These are phyloP conservation scores for Lumnitzera racemosa DNA, from an alignment of 345 rosid species.

Conservation along the genomic window DNA sequence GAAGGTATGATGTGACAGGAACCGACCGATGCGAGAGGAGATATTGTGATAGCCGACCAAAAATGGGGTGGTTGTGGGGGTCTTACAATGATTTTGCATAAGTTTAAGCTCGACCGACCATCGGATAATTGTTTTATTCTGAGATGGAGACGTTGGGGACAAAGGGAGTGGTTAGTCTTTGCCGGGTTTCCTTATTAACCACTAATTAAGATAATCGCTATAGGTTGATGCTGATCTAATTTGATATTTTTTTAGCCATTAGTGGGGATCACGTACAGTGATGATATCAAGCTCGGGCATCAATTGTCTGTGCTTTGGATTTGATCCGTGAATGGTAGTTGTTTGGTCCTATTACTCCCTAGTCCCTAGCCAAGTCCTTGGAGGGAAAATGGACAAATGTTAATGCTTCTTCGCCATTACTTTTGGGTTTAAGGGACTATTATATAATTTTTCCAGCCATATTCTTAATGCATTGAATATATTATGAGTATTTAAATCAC, in stretches of 20 bases:
- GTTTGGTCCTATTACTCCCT: too few relatives aligned
- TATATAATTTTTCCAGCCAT: too few relatives aligned
- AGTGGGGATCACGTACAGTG: conserved; percentile 1
- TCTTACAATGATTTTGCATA: conserved; percentile 3
- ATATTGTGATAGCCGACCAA: conserved; percentile 5
- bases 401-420: too few relatives aligned
- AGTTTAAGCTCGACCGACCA: conserved; percentile 9
- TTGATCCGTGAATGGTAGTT: too few relatives aligned
- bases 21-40: conserved; percentile 1
- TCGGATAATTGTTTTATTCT: neutral
- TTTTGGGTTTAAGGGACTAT: too few relatives aligned
- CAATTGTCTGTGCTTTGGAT: neutral
- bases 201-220: neutral
- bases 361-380: too few relatives aligned
- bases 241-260: neutral
- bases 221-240: neutral
- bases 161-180: neutral
- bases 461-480: too few relatives aligned
- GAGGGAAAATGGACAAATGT: too few relatives aligned
- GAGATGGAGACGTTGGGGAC: too few relatives aligned
- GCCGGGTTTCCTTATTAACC: neutral
- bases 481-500: too few relatives aligned
- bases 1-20: neutral
- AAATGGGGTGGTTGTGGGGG: neutral
- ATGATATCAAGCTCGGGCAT: neutral